Evolutionary conservation across 345 rosid genomes (phyloP).

Genomic region (Hibiscus tridactylites): DNA sequence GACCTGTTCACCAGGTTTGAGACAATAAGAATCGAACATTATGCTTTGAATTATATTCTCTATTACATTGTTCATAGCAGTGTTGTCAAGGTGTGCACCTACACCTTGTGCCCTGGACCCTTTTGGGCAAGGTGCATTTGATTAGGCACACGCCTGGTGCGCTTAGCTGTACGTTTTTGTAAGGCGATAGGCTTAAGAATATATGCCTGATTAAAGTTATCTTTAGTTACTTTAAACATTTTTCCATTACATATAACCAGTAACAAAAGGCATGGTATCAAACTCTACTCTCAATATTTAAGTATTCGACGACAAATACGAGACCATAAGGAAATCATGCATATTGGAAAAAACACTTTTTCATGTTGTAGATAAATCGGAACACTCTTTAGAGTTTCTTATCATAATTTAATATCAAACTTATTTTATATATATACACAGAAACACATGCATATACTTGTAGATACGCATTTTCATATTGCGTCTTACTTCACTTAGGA

Average conservation of each 20-base stretch:
- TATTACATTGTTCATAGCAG: not conserved
- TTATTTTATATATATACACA: not conserved
- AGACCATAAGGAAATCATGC: not conserved
- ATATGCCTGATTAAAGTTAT: not conserved
- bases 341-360: not conserved
- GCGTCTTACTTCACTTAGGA: not conserved
- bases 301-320: not conserved
- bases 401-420: not conserved
- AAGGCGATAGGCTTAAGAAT: not conserved
- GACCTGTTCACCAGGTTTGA: slow-evolving; percentile 92
- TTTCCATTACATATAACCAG: not conserved
- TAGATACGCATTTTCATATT: not conserved
- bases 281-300: not conserved
- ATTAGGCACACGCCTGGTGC: not conserved
- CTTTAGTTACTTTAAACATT: not conserved
- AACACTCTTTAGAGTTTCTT: not conserved
- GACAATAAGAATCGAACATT: slow-evolving; percentile 1
- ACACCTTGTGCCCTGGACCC: not conserved
- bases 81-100: not conserved
- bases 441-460: not conserved
- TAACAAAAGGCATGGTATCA: not conserved
- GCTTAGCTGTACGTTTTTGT: not conserved
- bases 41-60: slow-evolving; percentile 1
- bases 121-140: not conserved
- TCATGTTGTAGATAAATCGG: not conserved